Evolutionary conservation across 2,329 filamentous ascomycete genomes (phyloP).

Genomic region (Graphilbum sp.): DNA sequence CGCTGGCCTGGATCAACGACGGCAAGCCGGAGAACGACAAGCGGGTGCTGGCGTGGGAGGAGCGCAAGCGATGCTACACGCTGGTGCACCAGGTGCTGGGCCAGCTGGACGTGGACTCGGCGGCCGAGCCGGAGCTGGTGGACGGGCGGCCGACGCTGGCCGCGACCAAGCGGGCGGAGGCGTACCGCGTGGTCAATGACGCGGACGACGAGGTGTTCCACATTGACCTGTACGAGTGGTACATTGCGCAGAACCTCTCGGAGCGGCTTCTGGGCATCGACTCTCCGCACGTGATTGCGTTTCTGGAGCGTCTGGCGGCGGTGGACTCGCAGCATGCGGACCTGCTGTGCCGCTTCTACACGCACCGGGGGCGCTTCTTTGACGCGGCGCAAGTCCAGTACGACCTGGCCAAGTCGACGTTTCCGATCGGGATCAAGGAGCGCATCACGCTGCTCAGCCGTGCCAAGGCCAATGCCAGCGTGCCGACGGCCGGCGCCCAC

Average conservation of each 20-base stretch:
- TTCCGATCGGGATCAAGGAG: slow-evolving; percentile 62
- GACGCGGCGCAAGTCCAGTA: slow-evolving; percentile 79
- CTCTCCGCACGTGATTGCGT: slow-evolving; percentile 72
- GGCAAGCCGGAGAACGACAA: slow-evolving; percentile 56
- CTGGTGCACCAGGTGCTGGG: slow-evolving; percentile 73
- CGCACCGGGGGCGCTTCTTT: slow-evolving; percentile 67
- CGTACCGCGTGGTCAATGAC: slow-evolving; percentile 75
- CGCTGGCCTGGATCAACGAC: slow-evolving; percentile 76
- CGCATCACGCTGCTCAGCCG: slow-evolving; percentile 80
- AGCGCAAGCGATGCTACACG: slow-evolving; percentile 65
- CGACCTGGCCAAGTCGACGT: slow-evolving; percentile 67
- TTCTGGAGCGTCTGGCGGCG: slow-evolving; percentile 60
- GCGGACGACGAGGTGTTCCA: slow-evolving; percentile 91
- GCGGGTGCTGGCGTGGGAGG: slow-evolving; percentile 49
- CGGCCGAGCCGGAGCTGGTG: slow-evolving; percentile 50
- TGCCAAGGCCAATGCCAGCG: slow-evolving; percentile 84
- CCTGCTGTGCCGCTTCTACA: slow-evolving; percentile 83
- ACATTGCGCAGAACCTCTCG: slow-evolving; percentile 67
- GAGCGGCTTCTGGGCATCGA: slow-evolving; percentile 74
- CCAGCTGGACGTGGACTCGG: slow-evolving; percentile 57
- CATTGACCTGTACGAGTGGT: slow-evolving; percentile 96
- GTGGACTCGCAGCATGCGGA: slow-evolving; percentile 68
- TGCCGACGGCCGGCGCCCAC: slow-evolving; percentile 58
- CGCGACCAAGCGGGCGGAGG: slow-evolving; percentile 67
- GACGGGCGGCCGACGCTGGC: slow-evolving; percentile 66